These are phyloP conservation scores for Tardiomyces depauwii DNA, from an alignment of 1,139 yeast species.

Conservation along the genomic window DNA sequence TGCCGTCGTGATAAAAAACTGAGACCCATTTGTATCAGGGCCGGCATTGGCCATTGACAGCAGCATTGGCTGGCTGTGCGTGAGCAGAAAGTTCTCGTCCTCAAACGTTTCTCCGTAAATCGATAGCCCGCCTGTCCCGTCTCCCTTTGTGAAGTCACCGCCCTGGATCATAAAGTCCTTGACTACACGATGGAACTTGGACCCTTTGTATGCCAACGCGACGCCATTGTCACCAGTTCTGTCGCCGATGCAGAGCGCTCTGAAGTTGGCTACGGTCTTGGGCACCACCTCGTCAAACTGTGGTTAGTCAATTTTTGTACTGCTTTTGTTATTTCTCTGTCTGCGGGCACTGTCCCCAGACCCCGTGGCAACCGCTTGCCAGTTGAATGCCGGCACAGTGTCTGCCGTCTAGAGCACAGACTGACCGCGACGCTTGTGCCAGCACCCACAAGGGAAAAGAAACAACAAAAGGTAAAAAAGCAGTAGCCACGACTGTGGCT, in stretches of 20 bases:
- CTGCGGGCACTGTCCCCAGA: too few species aligned
- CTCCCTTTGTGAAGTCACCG: slow-evolving; percentile 89
- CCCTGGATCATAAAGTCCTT: slow-evolving; percentile 95
- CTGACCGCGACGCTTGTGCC: too few species aligned
- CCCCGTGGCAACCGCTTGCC: too few species aligned
- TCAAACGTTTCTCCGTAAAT: slow-evolving; percentile 83
- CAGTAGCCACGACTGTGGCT: too few species aligned
- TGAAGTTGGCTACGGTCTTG: slow-evolving; percentile 74
- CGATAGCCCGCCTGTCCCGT: slow-evolving; percentile 93
- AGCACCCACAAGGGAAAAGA: too few species aligned
- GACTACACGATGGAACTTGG: slow-evolving; percentile 88
- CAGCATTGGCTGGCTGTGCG: slow-evolving; percentile 69
- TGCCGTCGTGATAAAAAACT: slow-evolving; percentile 90
- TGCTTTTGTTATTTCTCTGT: too few species aligned
- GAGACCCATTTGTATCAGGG: slow-evolving; percentile 92
- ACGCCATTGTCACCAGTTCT: slow-evolving; percentile 64
- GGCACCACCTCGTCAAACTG: slow-evolving; percentile 86
- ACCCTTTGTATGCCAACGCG: slow-evolving; percentile 71
- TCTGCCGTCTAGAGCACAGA: too few species aligned
- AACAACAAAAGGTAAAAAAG: too few species aligned
- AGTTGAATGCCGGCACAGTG: too few species aligned
- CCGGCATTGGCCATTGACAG: slow-evolving; percentile 97
- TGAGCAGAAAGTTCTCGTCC: slow-evolving; percentile 79
- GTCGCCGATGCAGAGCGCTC: slow-evolving; percentile 66
- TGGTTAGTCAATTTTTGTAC: slow-evolving; percentile 16